Evolutionary conservation across 1,284 basidiomycete species (phyloP).

Genomic region (Sporisorium reilianum): DNA sequence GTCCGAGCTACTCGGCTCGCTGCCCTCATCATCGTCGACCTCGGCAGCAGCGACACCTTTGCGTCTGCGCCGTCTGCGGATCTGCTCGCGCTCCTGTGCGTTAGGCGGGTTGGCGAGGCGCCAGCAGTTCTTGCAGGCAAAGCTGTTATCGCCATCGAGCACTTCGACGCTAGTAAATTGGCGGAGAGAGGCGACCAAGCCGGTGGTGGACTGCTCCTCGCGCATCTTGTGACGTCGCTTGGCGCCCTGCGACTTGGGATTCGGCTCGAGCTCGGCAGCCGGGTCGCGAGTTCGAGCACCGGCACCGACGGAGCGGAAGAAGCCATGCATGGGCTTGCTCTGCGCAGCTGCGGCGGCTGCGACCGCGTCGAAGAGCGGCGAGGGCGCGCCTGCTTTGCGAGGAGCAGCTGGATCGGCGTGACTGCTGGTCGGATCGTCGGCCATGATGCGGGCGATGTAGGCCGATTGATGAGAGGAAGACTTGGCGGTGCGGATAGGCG

Average conservation of each 20-base stretch:
- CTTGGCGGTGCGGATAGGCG: conserved; percentile 30
- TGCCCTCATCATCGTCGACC: conserved; percentile 67
- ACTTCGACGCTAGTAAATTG: conserved; percentile 91
- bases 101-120: conserved; percentile 78
- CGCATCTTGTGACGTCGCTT: conserved; percentile 42
- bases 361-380: conserved; percentile 32
- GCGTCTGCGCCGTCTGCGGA: conserved; percentile 69
- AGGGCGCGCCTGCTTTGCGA: conserved; percentile 25
- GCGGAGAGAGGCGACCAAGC: conserved; percentile 76
- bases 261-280: conserved; percentile 33
- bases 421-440: conserved; percentile 30
- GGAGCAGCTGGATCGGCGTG: conserved; percentile 10
- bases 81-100: conserved; percentile 60
- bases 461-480: conserved; percentile 44
- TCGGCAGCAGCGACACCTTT: conserved; percentile 47
- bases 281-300: conserved; percentile 22
- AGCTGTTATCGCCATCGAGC: conserved; percentile 91
- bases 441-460: conserved; percentile 50
- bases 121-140: conserved; percentile 93
- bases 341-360: conserved; percentile 24
- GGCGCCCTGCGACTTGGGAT: conserved; percentile 40
- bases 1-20: conserved; percentile 68
- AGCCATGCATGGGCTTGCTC: conserved; percentile 30
- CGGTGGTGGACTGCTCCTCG: conserved; percentile 62
- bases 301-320: conserved; percentile 32